Evolutionary conservation across 1,284 basidiomycete species (phyloP).

Genomic region (Anthracocystis panici-leucophaei): DNA sequence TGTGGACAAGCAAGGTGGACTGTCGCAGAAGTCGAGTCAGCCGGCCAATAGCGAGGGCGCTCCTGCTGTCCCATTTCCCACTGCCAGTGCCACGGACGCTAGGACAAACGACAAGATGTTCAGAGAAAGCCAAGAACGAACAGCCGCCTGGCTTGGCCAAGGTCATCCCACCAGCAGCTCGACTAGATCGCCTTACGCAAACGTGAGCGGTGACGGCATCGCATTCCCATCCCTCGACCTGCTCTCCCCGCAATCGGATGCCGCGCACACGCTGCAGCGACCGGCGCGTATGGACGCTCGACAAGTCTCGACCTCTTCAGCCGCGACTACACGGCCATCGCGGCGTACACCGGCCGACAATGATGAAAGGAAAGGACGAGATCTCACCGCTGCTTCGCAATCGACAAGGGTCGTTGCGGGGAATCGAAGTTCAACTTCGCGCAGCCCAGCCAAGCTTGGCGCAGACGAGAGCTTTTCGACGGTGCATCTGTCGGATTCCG

Average conservation of each 20-base stretch:
- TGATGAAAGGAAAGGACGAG: slow-evolving; percentile 2
- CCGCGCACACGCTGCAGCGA: slow-evolving; percentile 14
- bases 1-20: neutral
- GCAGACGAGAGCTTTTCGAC: slow-evolving; percentile 47
- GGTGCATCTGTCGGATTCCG: slow-evolving; percentile 41
- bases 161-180: slow-evolving; percentile 6
- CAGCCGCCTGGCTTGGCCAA: slow-evolving; percentile 42
- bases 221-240: slow-evolving; percentile 49
- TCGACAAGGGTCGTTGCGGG: neutral
- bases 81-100: neutral
- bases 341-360: slow-evolving; percentile 4
- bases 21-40: neutral
- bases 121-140: slow-evolving; percentile 32
- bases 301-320: slow-evolving; percentile 42
- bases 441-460: slow-evolving; percentile 20
- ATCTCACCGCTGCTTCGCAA: slow-evolving; percentile 15
- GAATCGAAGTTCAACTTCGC: slow-evolving; percentile 1
- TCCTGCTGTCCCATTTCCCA: neutral
- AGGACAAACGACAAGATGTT: slow-evolving; percentile 15
- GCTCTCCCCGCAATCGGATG: slow-evolving; percentile 20
- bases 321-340: slow-evolving; percentile 29
- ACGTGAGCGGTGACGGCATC: slow-evolving; percentile 19
- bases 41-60: neutral
- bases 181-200: slow-evolving; percentile 1
- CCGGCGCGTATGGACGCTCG: slow-evolving; percentile 28